Evolutionary conservation across 1,284 basidiomycete species (phyloP), one percentile per base, ranked within the genome.

Genomic region (Chondrostereum purpureum): DNA sequence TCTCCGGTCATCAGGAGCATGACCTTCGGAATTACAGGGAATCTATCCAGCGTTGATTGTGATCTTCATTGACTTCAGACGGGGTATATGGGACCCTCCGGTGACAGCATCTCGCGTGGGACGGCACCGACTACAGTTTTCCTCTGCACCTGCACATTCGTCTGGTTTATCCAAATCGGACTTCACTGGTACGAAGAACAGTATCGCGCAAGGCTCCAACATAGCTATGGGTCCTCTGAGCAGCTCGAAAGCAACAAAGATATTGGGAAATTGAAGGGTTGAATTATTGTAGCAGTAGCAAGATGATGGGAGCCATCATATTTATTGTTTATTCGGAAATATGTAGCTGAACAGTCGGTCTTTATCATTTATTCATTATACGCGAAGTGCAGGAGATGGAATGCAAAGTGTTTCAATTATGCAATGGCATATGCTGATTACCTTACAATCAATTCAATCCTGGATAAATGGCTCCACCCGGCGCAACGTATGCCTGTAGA

Each of bases 401-500:
- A 31, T n/a, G 27, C 8, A 8, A 31, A 31, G n/a, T 31, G 27
- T 31, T 8, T 8, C 8, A n/a, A n/a, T n/a, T n/a, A 24, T 18
- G 23, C 17, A 34, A 18, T 18, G n/a, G 14, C 14, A 44, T 16
- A 18, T 31, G n/a, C 27, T 31, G 22, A 3, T 16, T 36, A 23
- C 17, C 14, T 24, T 34, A 33, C 21, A 44, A 8, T 19, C 18
- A 38, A 16, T 38, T 38, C 36, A 38, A 38, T 38, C 36, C 36
- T 19, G 36, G 36, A 17, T 14, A 38, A n/a, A 38, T 16, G 10
- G 8, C 16, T 38, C 36, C 36, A 16, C 62, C 62, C 39, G 62
- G 63, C 10, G 62, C 53, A 23, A 61, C 55, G 42, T 65, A 65
- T 6, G 61, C 61, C 61, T 62, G 36, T 3, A 39, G 13, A 5